phyloP scores from a whole-genome alignment of 768 basidiomycete species.

The Suillus hirtellus region DNA sequence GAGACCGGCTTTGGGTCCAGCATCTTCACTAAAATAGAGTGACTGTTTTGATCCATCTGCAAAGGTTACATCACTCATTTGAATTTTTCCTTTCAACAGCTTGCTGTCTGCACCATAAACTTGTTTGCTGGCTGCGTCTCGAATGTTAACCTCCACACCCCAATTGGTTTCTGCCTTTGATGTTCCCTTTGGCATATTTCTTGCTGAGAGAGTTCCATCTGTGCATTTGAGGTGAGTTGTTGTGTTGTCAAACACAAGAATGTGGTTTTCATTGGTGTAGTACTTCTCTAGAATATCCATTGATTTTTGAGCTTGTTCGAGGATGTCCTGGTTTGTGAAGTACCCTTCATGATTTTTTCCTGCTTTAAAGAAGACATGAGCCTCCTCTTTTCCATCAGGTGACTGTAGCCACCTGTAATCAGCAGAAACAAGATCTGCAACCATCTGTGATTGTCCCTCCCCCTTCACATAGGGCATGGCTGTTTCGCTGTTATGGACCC shows the following conservation, averaged over 20 bases:
- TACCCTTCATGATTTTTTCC: no score
- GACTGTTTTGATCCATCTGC: no score
- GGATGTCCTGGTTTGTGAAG: neutral
- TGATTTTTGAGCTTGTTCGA: constrained; percentile 24
- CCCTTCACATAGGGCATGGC: no score
- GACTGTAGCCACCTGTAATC: no score
- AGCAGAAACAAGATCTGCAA: no score
- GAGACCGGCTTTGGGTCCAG: no score
- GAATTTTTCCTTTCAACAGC: constrained; percentile 17
- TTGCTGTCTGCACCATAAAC: constrained; percentile 17
- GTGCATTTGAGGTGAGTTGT: constrained; percentile 25
- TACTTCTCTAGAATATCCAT: constrained; percentile 27
- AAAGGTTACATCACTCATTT: no score
- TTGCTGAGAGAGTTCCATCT: constrained; percentile 21
- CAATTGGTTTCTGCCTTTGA: neutral
- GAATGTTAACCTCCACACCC: constrained; percentile 22
- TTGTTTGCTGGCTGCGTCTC: constrained; percentile 18
- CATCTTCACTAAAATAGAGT: no score
- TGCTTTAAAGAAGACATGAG: no score
- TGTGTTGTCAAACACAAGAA: constrained; percentile 27
- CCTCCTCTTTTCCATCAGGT: no score
- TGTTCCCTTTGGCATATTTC: constrained; percentile 17
- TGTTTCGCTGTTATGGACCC: no score
- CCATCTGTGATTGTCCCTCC: no score
- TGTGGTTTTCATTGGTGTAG: constrained; percentile 33